Percentiles rank a stretch among this genome's conserved stretches.
Evolutionary conservation across 805 yeast genomes (phyloP).

Genomic region (Torulaspora maleeae): DNA sequence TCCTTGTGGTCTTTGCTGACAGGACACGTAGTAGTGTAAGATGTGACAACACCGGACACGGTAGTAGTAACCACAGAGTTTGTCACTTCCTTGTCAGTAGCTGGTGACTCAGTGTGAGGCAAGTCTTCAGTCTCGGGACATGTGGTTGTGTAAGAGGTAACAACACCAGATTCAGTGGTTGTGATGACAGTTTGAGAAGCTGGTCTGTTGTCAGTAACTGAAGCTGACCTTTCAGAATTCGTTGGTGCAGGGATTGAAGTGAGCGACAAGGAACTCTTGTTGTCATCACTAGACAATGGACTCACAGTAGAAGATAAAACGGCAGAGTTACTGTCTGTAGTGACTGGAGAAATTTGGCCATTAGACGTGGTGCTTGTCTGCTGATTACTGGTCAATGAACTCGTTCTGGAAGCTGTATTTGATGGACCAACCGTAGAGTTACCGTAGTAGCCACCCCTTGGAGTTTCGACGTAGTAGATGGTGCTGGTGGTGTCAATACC

Average conservation of each 20-base stretch:
- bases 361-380: not conserved
- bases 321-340: not conserved
- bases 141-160: constrained; percentile 7
- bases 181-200: not conserved
- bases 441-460: constrained; percentile 8
- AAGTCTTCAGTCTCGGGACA: constrained; percentile 1
- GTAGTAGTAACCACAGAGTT: constrained; percentile 4
- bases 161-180: constrained; percentile 2
- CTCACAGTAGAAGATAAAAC: not conserved
- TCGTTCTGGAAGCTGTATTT: not conserved
- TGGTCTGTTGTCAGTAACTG: not conserved
- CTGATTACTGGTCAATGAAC: not conserved
- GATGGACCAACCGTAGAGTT: not conserved
- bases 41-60: constrained; percentile 6
- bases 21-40: constrained; percentile 7
- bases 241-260: not conserved
- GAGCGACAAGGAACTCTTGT: not conserved
- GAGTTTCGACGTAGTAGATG: constrained; percentile 18
- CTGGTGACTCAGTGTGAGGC: not conserved
- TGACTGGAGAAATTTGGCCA: not conserved
- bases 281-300: not conserved
- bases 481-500: constrained; percentile 13
- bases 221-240: not conserved
- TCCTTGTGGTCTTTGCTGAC: not conserved
- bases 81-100: not conserved